A percentile compares a stretch with the other conserved stretches of the same genome.
These are phyloP conservation scores for Dunaliella primolecta DNA, from an alignment of 139 green algal genomes.

Conservation along the genomic window DNA sequence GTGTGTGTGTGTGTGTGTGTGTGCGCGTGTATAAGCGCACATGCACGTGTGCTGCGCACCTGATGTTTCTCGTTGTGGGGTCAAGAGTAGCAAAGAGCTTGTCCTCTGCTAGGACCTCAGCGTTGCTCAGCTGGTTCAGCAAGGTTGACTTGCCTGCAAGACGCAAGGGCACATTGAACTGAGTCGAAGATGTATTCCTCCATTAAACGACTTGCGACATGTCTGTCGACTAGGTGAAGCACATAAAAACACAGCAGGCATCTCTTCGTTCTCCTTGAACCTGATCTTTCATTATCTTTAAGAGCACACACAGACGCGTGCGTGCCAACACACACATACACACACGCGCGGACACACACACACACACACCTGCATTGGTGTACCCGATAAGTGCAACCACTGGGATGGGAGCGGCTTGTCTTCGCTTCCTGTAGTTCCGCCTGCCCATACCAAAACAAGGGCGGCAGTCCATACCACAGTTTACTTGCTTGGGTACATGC, in stretches of 20 bases:
- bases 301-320: too few relatives aligned
- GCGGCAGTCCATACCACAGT: too few relatives aligned
- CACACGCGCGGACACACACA: too few relatives aligned
- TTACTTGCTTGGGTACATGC: too few relatives aligned
- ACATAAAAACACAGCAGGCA: too few relatives aligned
- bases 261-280: too few relatives aligned
- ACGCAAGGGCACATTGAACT: too few relatives aligned
- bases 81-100: slow-evolving; percentile 98
- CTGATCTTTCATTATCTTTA: too few relatives aligned
- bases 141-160: slow-evolving; percentile 64
- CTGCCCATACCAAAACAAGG: background rate
- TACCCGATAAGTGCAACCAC: slow-evolving; percentile 92
- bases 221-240: too few relatives aligned
- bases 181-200: too few relatives aligned
- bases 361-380: slow-evolving; percentile 94
- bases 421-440: slow-evolving; percentile 62
- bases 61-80: slow-evolving; percentile 85
- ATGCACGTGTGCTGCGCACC: background rate
- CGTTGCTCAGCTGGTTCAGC: slow-evolving; percentile 70
- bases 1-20: background rate
- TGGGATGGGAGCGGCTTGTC: slow-evolving; percentile 67
- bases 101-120: slow-evolving; percentile 86
- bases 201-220: too few relatives aligned
- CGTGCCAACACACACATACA: too few relatives aligned
- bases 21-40: background rate